These are phyloP conservation scores for Pluteus cervinus DNA, from an alignment of 768 basidiomycete species.

Conservation along the genomic window DNA sequence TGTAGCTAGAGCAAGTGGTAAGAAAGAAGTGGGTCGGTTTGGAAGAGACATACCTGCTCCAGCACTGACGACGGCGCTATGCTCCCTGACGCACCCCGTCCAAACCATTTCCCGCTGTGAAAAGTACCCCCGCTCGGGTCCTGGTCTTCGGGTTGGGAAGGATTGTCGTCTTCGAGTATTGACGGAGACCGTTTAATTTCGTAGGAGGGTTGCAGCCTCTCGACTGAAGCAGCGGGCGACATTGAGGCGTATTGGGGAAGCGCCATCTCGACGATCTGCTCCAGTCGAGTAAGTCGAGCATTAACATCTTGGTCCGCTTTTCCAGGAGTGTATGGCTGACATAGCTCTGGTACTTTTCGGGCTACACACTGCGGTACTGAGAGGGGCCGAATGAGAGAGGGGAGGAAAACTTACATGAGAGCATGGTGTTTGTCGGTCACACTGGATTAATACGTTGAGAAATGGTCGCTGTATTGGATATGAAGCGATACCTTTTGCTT, in stretches of 20 bases:
- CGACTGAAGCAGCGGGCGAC: constrained; percentile 23
- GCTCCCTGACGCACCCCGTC: constrained; percentile 78
- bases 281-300: constrained; percentile 66
- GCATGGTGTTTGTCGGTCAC: constrained; percentile 81
- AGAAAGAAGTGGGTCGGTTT: background rate
- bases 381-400: constrained; percentile 8
- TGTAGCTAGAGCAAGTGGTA: constrained; percentile 35
- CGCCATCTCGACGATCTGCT: constrained; percentile 76
- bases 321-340: constrained; percentile 84
- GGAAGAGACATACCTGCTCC: constrained; percentile 52
- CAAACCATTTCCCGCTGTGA: constrained; percentile 84
- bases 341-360: constrained; percentile 82
- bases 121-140: constrained; percentile 73
- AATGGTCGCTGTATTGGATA: constrained; percentile 1
- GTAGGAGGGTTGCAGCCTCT: constrained; percentile 16
- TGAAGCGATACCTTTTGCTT: constrained; percentile 67
- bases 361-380: constrained; percentile 56
- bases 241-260: constrained; percentile 65
- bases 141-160: constrained; percentile 72
- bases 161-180: constrained; percentile 57
- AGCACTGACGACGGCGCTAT: constrained; percentile 74
- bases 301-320: constrained; percentile 80
- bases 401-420: constrained; percentile 55
- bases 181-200: constrained; percentile 45
- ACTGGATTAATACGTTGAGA: constrained; percentile 35